Evolutionary conservation across 257 asterid genomes (phyloP).

Genomic region (Capsicum baccatum): DNA sequence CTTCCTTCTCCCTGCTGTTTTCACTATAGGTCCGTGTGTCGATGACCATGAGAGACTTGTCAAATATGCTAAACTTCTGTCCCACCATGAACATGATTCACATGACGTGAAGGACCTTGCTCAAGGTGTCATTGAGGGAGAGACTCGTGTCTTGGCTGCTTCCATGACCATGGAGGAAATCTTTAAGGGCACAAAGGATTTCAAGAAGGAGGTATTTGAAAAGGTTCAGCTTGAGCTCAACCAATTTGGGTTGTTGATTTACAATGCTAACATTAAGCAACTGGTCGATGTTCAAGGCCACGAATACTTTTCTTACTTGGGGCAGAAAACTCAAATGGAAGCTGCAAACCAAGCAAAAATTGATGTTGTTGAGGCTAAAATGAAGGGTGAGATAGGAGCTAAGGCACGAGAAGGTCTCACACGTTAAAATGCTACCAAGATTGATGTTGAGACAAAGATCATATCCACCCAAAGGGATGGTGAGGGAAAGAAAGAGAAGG

Average conservation of each 20-base stretch:
- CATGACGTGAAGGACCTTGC: conserved; percentile 61
- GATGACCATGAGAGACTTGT: conserved; percentile 50
- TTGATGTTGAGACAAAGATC: conserved; percentile 68
- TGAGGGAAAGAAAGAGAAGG: conserved; percentile 58
- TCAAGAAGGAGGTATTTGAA: conserved; percentile 65
- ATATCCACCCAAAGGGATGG: conserved; percentile 56
- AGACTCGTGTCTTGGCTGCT: conserved; percentile 68
- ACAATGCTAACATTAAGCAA: conserved; percentile 72
- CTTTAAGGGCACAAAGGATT: conserved; percentile 61
- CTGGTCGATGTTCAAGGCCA: conserved; percentile 67
- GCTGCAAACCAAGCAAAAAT: conserved; percentile 70
- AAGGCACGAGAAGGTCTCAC: conserved; percentile 60
- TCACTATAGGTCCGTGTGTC: conserved; percentile 62
- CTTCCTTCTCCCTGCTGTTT: conserved; percentile 68
- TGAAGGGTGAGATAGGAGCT: conserved; percentile 70
- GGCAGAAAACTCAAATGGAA: conserved; percentile 74
- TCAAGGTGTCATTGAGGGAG: conserved; percentile 71
- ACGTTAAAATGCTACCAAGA: conserved; percentile 59
- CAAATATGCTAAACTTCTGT: conserved; percentile 63
- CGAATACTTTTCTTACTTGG: conserved; percentile 70
- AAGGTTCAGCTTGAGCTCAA: conserved; percentile 68
- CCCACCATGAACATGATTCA: conserved; percentile 62
- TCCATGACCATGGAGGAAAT: conserved; percentile 76
- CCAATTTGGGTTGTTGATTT: conserved; percentile 63
- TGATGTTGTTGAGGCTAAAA: conserved; percentile 63